Conservation (phyloP, 352 stramenopile genomes). For the Phytophthora tentaculata region DNA sequence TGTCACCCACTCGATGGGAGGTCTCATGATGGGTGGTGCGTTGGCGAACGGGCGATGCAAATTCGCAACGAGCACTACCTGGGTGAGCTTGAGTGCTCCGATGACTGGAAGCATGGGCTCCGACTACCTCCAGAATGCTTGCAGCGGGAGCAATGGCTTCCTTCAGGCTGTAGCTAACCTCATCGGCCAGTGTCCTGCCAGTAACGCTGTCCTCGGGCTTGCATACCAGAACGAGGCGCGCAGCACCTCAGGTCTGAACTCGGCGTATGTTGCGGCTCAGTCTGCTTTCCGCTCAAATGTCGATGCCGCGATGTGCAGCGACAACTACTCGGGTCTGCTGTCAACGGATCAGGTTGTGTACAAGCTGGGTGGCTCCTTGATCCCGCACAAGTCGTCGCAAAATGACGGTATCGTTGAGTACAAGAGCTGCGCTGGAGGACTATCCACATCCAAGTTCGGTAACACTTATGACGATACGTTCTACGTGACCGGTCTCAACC, state of each 20-base stretch:
- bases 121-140: slow-evolving; percentile 44
- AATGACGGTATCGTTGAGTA: slow-evolving; percentile 54
- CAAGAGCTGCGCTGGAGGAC: slow-evolving; percentile 42
- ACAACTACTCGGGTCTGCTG: slow-evolving; percentile 42
- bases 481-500: slow-evolving; percentile 53
- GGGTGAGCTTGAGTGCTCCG: slow-evolving; percentile 43
- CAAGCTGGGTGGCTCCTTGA: slow-evolving; percentile 30
- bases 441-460: slow-evolving; percentile 42
- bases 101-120: slow-evolving; percentile 50
- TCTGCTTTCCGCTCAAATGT: slow-evolving; percentile 37
- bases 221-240: slow-evolving; percentile 35
- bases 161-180: slow-evolving; percentile 40
- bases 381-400: slow-evolving; percentile 39
- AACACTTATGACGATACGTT: slow-evolving; percentile 33
- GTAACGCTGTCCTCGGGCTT: slow-evolving; percentile 24
- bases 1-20: slow-evolving; percentile 49
- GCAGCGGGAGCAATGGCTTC: slow-evolving; percentile 29
- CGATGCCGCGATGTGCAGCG: slow-evolving; percentile 43
- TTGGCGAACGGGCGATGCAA: slow-evolving; percentile 46
- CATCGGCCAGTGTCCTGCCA: slow-evolving; percentile 42
- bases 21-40: slow-evolving; percentile 38
- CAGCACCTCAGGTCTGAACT: slow-evolving; percentile 26
- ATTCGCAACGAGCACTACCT: slow-evolving; percentile 36
- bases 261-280: slow-evolving; percentile 36
- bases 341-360: slow-evolving; percentile 32